Evolutionary conservation across 164 flowering plant species (phyloP).

Genomic region (Magnolia kwangsiensis): DNA sequence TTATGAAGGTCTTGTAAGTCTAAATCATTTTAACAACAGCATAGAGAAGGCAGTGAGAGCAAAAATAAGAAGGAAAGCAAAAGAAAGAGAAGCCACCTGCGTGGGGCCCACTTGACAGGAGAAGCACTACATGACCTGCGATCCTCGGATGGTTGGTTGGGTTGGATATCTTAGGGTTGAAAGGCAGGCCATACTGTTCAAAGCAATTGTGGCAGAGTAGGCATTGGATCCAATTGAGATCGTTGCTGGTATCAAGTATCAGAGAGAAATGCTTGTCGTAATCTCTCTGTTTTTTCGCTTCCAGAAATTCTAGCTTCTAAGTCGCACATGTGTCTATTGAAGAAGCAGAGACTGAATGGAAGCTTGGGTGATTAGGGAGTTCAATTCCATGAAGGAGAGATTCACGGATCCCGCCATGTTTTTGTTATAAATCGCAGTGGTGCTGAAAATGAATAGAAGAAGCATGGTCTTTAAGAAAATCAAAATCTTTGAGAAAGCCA

Average conservation of each 20-base stretch:
- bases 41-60: too few species aligned
- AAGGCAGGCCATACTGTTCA: constrained; percentile 71
- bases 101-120: too few species aligned
- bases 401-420: constrained; percentile 18
- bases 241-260: constrained; percentile 94
- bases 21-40: too few species aligned
- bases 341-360: constrained; percentile 38
- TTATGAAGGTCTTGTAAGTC: too few species aligned
- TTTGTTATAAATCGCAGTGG: constrained; percentile 18
- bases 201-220: constrained; percentile 83
- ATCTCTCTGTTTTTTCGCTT: constrained; percentile 4
- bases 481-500: constrained; percentile 17
- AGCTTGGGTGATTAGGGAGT: constrained; percentile 50
- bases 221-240: constrained; percentile 95
- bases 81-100: too few species aligned
- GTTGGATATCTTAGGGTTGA: constrained; percentile 40
- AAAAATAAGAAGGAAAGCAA: too few species aligned
- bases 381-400: constrained; percentile 47
- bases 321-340: constrained; percentile 21
- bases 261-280: constrained; percentile 52
- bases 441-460: constrained; percentile 20
- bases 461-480: constrained; percentile 4
- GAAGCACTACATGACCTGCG: too few species aligned
- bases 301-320: neutral
- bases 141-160: too few species aligned